Percentiles rank a stretch among this genome's conserved stretches.
phyloP scores from a whole-genome alignment of 2,329 filamentous ascomycete genomes.

The Aspergillus neoniger region DNA sequence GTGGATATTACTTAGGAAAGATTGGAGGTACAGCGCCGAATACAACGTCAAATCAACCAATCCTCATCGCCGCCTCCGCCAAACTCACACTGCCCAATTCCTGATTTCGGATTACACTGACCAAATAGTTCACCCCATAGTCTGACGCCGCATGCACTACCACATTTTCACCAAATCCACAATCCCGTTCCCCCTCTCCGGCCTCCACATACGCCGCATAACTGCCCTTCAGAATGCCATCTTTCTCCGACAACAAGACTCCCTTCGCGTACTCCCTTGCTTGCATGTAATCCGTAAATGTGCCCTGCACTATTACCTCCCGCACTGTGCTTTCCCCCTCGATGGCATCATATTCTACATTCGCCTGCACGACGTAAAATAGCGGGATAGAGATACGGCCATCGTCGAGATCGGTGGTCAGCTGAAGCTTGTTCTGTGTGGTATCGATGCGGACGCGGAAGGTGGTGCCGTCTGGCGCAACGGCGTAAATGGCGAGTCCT shows the following conservation, averaged over 20 bases:
- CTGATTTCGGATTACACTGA: slow-evolving; percentile 31
- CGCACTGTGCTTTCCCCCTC: slow-evolving; percentile 14
- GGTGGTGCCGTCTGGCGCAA: slow-evolving; percentile 26
- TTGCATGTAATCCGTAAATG: slow-evolving; percentile 26
- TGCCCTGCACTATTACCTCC: slow-evolving; percentile 27
- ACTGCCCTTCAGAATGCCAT: slow-evolving; percentile 25
- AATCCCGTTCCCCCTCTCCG: slow-evolving; percentile 26
- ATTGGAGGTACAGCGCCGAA: not conserved
- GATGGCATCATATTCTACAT: slow-evolving; percentile 25
- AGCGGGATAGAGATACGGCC: slow-evolving; percentile 26
- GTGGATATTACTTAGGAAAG: not conserved
- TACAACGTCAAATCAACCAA: not conserved
- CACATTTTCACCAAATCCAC: slow-evolving; percentile 35
- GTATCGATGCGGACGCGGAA: slow-evolving; percentile 31
- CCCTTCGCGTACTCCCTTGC: slow-evolving; percentile 26
- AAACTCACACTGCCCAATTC: slow-evolving; percentile 30
- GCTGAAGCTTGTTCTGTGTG: slow-evolving; percentile 21
- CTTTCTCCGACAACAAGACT: slow-evolving; percentile 23
- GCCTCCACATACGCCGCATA: slow-evolving; percentile 32
- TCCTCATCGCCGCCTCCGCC: slow-evolving; percentile 24
- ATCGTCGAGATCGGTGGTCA: slow-evolving; percentile 20
- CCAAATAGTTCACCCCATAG: slow-evolving; percentile 29
- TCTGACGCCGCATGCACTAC: slow-evolving; percentile 31
- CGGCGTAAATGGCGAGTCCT: slow-evolving; percentile 28
- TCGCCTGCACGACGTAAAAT: slow-evolving; percentile 32